Base-by-base conservation (phyloP, 2,329 filamentous ascomycete species). In the Zymoseptoria passerinii region DNA sequence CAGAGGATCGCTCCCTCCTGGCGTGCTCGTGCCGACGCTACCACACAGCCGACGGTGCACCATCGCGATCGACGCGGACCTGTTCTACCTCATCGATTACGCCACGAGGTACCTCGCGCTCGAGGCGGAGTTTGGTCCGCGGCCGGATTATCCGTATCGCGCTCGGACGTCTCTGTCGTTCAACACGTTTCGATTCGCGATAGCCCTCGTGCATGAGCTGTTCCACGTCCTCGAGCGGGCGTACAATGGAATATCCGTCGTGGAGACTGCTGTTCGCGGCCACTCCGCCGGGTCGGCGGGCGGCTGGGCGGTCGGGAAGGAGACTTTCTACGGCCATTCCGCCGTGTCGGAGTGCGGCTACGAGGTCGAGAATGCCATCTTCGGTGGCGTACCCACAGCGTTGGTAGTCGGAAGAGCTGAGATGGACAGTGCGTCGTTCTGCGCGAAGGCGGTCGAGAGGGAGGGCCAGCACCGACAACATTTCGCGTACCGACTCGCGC, bases 331-430 rank as follows among this genome's bases (percentile, higher is more conserved):
- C 35, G 52, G 51, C n/a, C 29, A 40, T 8, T 20, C 19, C 28
- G 48, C 7, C 7, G 4, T 55, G 3, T 54, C 57, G 2, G 57
- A 58, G 28, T 8, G 48, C 28, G 57, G 57, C 1, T 58, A 28
- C 40, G 52, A 48, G 4, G 20, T 58, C 10, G 57, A 58, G 49
- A 16, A n/a, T 9, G 48, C 53, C 3, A 55, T 58, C n/a, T 27
- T 58, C 55, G 20, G 57, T 52, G 13, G 57, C 52, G 27, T 29
- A 29, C 28, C 28, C 28, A 8, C 10, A 10, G 8, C 28, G 28
- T 29, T 29, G 28, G 8, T 7, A 10, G 10, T 29, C 28, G 8
- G 28, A 7, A 29, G 10, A 29, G 8, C 28, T 7, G 28, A 29
- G 28, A 8, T 10, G 28, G 28, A n/a, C n/a, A n/a, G n/a, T n/a